Base-by-base conservation (phyloP, 2,329 filamentous ascomycete genomes). In the Colletotrichum ledebouriae region DNA sequence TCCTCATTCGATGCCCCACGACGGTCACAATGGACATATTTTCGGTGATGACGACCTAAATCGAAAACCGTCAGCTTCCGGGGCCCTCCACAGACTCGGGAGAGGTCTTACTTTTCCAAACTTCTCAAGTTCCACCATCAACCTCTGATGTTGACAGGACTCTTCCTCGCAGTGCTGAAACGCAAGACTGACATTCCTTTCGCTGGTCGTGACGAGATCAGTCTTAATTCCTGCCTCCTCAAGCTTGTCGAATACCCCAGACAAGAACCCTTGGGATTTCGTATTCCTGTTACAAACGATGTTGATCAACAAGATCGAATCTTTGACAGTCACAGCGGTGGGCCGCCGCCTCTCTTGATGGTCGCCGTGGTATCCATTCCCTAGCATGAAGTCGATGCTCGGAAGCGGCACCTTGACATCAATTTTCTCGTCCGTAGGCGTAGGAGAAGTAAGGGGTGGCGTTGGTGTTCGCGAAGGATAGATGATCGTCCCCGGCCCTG, bases 231-330 rank as follows among this genome's bases (percentile, higher is more conserved):
- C 89, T 83, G 94, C 91, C 74, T 89, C 89, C 79, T 98, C 93
- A 39, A 99, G 86, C 62, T 97, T 96, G 65, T 90, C 91, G 78
- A 98, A 99, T n/a, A 99, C 96, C 69, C 91, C 91, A 52, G 94
- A 94, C 75, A 98, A 92, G 81, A 99, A 99, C 46, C 94, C 95
- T 78, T 98, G 96, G 0, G 95, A 97, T 71, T 97, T 92, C 5
- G 94, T 97, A 71, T 95, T 91, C 83, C 97, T 97, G 83, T 99
- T 98, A 61, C 93, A 97, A 84, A 98, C 95, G 49, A 99, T 94
- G 80, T 99, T 99, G 75, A 99, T 93, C 71, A 99, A 94, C 47
- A 95, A 90, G 76, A 99, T 98, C 77, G 94, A 92, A 80, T 95
- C 93, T 83, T 99, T 99, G 83, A 97, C 97, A 7, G 96, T 99